phyloP scores from a whole-genome alignment of 2,329 filamentous ascomycete genomes.

The Paraphoma sp. region DNA sequence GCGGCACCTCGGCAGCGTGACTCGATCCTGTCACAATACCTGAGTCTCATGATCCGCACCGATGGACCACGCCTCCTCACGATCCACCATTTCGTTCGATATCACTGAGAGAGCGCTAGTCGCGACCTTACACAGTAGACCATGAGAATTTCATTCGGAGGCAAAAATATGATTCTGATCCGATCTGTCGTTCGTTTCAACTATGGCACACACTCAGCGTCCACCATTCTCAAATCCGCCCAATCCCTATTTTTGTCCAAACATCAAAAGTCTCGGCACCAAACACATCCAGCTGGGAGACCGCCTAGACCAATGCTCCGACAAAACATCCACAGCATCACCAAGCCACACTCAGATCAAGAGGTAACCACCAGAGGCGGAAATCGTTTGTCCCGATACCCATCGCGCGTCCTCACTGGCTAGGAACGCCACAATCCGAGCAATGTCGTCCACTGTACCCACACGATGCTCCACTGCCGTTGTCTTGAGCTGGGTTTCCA shows the following conservation, averaged over 20 bases:
- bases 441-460: constrained; percentile 61
- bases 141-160: no score
- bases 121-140: no score
- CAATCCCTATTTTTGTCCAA: constrained; percentile 26
- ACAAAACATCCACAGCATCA: constrained; percentile 3
- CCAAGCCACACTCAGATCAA: constrained; percentile 22
- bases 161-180: not conserved
- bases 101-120: no score
- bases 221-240: not conserved
- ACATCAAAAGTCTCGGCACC: constrained; percentile 38
- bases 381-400: constrained; percentile 61
- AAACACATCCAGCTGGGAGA: constrained; percentile 9
- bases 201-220: not conserved
- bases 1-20: not conserved
- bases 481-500: constrained; percentile 57
- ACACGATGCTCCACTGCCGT: constrained; percentile 61
- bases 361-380: constrained; percentile 59
- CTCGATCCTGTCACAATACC: not conserved
- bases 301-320: constrained; percentile 2
- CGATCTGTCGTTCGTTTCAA: not conserved
- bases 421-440: constrained; percentile 63
- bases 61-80: not conserved
- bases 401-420: constrained; percentile 54
- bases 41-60: not conserved
- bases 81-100: not conserved